phyloP scores from a whole-genome alignment of 2,329 filamentous ascomycete genomes.

The Alternaria sp. region DNA sequence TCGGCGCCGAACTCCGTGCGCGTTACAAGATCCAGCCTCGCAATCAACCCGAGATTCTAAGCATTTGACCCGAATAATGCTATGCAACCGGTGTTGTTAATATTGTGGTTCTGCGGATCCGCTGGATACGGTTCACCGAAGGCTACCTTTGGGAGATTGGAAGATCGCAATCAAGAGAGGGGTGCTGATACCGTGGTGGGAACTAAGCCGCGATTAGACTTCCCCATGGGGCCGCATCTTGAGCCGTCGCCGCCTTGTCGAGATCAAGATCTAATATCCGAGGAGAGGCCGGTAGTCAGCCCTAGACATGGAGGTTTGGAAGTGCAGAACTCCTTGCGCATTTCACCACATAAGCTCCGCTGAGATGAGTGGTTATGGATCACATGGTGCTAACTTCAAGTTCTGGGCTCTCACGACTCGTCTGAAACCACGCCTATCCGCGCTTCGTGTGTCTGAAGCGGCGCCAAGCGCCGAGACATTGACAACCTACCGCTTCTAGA shows the following conservation, averaged over 20 bases:
- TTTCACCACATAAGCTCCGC: background rate
- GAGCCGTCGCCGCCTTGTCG: background rate
- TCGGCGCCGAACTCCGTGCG: background rate
- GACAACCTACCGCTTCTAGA: background rate
- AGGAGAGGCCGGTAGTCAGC: background rate
- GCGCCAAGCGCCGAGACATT: background rate
- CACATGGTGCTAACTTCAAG: background rate
- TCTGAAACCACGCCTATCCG: background rate
- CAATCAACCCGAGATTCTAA: background rate
- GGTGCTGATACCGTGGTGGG: background rate
- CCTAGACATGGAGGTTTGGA: background rate
- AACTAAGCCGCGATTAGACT: background rate
- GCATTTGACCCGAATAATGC: background rate
- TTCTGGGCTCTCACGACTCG: background rate
- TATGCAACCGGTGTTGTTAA: background rate
- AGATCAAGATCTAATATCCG: background rate
- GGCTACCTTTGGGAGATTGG: too few relatives aligned
- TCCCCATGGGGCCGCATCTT: background rate
- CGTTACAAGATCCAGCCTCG: background rate
- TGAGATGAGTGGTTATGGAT: background rate
- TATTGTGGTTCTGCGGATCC: background rate
- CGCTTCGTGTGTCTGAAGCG: background rate
- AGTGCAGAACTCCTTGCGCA: background rate
- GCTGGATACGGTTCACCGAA: background rate
- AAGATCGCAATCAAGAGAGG: background rate